Conservation (phyloP, 2,329 filamentous ascomycete genomes). For the Paracamarosporium sp. region DNA sequence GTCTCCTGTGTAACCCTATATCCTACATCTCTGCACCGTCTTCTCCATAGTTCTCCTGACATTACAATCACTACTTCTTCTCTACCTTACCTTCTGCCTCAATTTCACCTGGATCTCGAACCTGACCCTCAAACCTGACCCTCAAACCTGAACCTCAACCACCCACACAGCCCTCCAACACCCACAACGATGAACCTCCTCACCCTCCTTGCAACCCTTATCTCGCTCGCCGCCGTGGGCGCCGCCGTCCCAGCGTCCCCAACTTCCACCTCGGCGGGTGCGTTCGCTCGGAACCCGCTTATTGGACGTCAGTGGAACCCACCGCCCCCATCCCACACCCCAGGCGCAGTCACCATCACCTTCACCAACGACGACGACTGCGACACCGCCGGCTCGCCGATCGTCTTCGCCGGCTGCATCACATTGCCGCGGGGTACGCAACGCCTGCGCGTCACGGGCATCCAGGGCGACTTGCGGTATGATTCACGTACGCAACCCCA, state of each 20-base stretch:
- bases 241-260: neutral
- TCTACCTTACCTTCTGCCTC: too few species aligned
- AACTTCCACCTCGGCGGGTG: too few species aligned
- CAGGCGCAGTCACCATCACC: neutral
- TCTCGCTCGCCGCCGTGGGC: neutral
- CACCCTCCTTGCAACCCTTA: neutral
- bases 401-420: neutral
- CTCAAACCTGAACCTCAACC: neutral
- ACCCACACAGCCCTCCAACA: too few species aligned
- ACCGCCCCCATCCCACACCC: neutral
- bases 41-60: neutral
- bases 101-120: too few species aligned
- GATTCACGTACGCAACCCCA: slow-evolving; percentile 14
- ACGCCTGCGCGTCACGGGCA: neutral
- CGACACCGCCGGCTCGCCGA: neutral
- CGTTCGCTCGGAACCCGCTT: too few species aligned
- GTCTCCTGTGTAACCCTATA: neutral
- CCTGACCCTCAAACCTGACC: too few species aligned
- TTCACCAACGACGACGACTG: neutral
- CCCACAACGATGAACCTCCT: too few species aligned
- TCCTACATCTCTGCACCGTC: neutral
- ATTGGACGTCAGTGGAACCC: too few species aligned
- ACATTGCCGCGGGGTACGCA: neutral
- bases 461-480: slow-evolving; percentile 5
- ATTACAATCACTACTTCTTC: neutral